phyloP scores from a whole-genome alignment of 495 filamentous ascomycete species.

The Neurospora sublineolata region DNA sequence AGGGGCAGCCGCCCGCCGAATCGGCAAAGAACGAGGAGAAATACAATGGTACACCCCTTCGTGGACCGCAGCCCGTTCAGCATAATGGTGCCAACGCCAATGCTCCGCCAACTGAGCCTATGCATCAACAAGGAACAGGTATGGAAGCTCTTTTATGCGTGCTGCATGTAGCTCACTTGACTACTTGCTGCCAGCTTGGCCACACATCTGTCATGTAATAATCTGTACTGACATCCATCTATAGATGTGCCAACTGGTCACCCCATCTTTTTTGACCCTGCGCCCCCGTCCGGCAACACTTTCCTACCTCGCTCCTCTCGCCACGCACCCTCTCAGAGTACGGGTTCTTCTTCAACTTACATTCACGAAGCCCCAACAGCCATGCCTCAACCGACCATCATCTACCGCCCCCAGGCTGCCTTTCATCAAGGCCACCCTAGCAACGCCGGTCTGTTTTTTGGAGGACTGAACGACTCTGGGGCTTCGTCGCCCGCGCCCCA shows the following conservation, averaged over 20 bases:
- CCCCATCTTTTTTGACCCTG: not conserved
- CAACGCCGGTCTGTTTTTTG: conserved; percentile 36
- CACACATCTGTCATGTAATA: not conserved
- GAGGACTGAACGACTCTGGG: conserved; percentile 33
- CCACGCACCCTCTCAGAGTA: not conserved
- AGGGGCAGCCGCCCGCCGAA: not conserved
- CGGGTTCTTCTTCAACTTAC: not conserved
- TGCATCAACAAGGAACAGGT: not conserved
- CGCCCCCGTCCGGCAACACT: not conserved
- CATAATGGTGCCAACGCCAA: not conserved
- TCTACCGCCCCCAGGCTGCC: conserved; percentile 3
- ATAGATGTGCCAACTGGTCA: not conserved
- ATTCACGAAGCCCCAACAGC: conserved; percentile 2
- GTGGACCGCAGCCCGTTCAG: not conserved
- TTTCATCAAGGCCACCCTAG: conserved; percentile 29
- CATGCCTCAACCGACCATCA: conserved; percentile 5
- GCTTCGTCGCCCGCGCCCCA: conserved; percentile 37
- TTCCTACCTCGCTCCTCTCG: not conserved
- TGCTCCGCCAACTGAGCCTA: not conserved
- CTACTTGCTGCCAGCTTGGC: not conserved
- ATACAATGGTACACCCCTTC: not conserved
- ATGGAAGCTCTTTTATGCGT: not conserved
- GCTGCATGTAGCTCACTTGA: not conserved
- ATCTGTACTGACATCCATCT: not conserved
- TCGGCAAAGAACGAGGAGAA: not conserved